A percentile compares a stretch with the other conserved stretches of the same genome.
These are phyloP conservation scores for Diplogelasinospora grovesii DNA, from an alignment of 495 filamentous ascomycete species.

Conservation along the genomic window DNA sequence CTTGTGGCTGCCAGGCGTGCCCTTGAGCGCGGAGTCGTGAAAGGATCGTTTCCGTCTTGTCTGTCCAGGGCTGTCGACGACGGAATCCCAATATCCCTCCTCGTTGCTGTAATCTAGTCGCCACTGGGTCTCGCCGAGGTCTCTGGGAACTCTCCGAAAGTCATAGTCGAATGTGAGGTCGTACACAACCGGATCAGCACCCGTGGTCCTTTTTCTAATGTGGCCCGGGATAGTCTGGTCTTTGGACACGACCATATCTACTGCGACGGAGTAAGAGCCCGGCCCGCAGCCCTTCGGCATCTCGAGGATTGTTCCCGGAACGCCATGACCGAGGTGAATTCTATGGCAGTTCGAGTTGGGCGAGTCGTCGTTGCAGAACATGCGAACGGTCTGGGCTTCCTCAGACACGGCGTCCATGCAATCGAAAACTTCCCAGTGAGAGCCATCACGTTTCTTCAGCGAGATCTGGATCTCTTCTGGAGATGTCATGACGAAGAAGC, in stretches of 20 bases:
- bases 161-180: slow-evolving; percentile 19
- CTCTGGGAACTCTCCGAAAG: slow-evolving; percentile 2
- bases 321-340: slow-evolving; percentile 24
- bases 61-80: not conserved
- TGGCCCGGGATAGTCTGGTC: slow-evolving; percentile 15
- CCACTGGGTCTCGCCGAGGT: not conserved
- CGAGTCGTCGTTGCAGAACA: slow-evolving; percentile 18
- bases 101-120: slow-evolving; percentile 15
- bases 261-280: slow-evolving; percentile 33
- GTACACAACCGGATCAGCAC: slow-evolving; percentile 7
- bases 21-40: no score
- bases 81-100: slow-evolving; percentile 7
- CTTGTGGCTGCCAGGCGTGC: slow-evolving; percentile 1
- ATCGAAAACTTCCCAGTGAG: slow-evolving; percentile 22
- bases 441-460: slow-evolving; percentile 27
- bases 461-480: slow-evolving; percentile 19
- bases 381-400: slow-evolving; percentile 18
- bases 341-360: slow-evolving; percentile 24
- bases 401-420: slow-evolving; percentile 10
- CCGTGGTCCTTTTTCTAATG: slow-evolving; percentile 7
- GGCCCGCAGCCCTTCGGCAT: slow-evolving; percentile 33
- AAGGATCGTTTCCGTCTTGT: no score
- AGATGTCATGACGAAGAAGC: slow-evolving; percentile 23
- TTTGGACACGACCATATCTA: slow-evolving; percentile 9
- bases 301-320: slow-evolving; percentile 27